Evolutionary conservation across 2,329 filamentous ascomycete genomes (phyloP), one percentile per base, ranked within the genome.

Genomic region (Cladosporium sp.): DNA sequence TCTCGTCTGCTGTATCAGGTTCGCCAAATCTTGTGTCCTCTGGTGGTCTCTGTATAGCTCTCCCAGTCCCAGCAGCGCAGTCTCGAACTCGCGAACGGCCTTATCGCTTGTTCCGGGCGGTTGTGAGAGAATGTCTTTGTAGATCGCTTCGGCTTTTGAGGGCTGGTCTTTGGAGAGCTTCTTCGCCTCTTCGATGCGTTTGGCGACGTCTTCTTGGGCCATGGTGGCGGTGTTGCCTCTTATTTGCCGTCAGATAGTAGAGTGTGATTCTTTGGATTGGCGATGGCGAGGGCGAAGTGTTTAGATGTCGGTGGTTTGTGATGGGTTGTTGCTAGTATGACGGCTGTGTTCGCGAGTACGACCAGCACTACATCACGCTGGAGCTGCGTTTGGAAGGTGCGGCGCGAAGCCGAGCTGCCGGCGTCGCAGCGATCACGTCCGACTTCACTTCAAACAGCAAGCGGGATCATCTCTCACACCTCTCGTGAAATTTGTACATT

Each of bases 41-140:
- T 87, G 88, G 74, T 88, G 83, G 73, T 96, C 90, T 62, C 90
- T 83, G 73, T 96, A 96, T 61, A 97, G 80, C 80, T 95, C 87
- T 64, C 93, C 93, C 68, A 98, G 75, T 60, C 86, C 88, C 66
- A 96, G 81, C 69, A 98, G 74, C 22, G 93, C 90, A 61, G 80
- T 80, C 77, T 98, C 93, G 66, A 96, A 98, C 71, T 95, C 89
- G 71, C 87, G 85, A 61, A 92, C 84, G 55, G 91, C 89, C 35
- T 86, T 82, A 72, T 98, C 93, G 55, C 84, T 93, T 55, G 86
- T 83, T 49, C 88, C 87, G 18, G 91, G 90, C 35, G 89, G 84
- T 73, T 88, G 86, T 49, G 89, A 85, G 61, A 96, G 82, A 68
- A 97, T 87, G 53, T 93, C 86, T 73, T 92, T 89, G 79, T 92